Percentiles rank a stretch among this genome's conserved stretches.
Conservation (phyloP, 148 eudicot species). For the Chenopodium suecicum region DNA sequence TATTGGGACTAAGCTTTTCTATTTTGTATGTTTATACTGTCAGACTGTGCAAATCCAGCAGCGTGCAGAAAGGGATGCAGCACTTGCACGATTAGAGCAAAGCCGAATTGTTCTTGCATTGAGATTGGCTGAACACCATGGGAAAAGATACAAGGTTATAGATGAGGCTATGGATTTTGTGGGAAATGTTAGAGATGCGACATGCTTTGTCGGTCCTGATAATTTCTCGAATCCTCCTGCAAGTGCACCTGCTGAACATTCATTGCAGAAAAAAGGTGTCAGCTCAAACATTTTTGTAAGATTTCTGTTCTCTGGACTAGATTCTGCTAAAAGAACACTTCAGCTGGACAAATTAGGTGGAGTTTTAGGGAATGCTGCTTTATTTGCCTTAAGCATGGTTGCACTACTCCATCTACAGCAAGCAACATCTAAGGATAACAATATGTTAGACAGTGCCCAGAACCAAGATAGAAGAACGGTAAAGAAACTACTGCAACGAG, state of each 20-base stretch:
- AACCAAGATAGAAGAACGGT: constrained; percentile 41
- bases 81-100: constrained; percentile 87
- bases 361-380: constrained; percentile 75
- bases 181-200: constrained; percentile 60
- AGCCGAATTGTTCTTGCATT: constrained; percentile 78
- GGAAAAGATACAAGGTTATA: constrained; percentile 77
- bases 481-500: constrained; percentile 31
- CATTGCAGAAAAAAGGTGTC: constrained; percentile 32
- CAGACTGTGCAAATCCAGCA: constrained; percentile 88
- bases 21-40: constrained; percentile 14
- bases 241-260: constrained; percentile 36
- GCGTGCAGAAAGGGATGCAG: constrained; percentile 88
- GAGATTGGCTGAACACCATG: constrained; percentile 87
- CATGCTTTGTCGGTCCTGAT: constrained; percentile 48
- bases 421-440: constrained; percentile 37
- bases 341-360: constrained; percentile 67
- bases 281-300: constrained; percentile 46
- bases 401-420: constrained; percentile 78
- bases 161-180: constrained; percentile 90
- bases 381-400: constrained; percentile 82
- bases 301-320: constrained; percentile 43
- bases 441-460: constrained; percentile 24
- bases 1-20: constrained; percentile 3
- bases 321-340: constrained; percentile 53
- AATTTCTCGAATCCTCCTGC: constrained; percentile 40